phyloP scores from a whole-genome alignment of 495 filamentous ascomycete genomes.

The Neurospora tetraspora region DNA sequence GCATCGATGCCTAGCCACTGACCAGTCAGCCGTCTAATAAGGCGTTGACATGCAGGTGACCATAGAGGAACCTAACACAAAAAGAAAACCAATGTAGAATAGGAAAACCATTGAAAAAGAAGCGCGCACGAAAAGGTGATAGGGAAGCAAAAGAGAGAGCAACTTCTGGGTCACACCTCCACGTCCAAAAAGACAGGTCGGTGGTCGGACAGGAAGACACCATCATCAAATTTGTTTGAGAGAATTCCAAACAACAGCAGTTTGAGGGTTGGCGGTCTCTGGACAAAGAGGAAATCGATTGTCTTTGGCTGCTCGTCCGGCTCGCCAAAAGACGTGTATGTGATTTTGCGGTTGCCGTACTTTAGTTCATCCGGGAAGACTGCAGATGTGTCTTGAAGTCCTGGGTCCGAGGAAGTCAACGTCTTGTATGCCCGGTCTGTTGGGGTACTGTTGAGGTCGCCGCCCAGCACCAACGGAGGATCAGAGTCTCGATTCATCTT shows the following conservation, averaged over 20 bases:
- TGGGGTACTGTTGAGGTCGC: slow-evolving; percentile 70
- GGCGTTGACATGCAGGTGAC: neutral
- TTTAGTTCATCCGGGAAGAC: slow-evolving; percentile 10
- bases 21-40: neutral
- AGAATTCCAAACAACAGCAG: slow-evolving; percentile 46
- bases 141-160: neutral
- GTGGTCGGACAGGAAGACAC: slow-evolving; percentile 66
- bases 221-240: slow-evolving; percentile 53
- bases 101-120: neutral
- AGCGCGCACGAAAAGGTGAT: neutral
- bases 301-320: slow-evolving; percentile 11
- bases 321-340: slow-evolving; percentile 59
- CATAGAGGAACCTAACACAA: neutral
- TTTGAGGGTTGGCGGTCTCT: slow-evolving; percentile 1
- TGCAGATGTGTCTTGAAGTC: slow-evolving; percentile 19
- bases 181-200: slow-evolving; percentile 63
- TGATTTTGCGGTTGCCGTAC: slow-evolving; percentile 25
- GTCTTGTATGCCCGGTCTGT: slow-evolving; percentile 54
- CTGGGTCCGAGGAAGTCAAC: slow-evolving; percentile 25
- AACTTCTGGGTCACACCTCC: slow-evolving; percentile 6
- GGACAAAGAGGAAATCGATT: slow-evolving; percentile 26
- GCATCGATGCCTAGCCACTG: neutral
- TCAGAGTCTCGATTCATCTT: neutral
- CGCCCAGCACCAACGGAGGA: slow-evolving; percentile 52
- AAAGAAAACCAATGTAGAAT: neutral